Percentiles rank a stretch among this genome's conserved stretches.
These are phyloP conservation scores for Sporodiniella umbellata DNA, from an alignment of 371 early-diverging fungal species.

Conservation along the genomic window DNA sequence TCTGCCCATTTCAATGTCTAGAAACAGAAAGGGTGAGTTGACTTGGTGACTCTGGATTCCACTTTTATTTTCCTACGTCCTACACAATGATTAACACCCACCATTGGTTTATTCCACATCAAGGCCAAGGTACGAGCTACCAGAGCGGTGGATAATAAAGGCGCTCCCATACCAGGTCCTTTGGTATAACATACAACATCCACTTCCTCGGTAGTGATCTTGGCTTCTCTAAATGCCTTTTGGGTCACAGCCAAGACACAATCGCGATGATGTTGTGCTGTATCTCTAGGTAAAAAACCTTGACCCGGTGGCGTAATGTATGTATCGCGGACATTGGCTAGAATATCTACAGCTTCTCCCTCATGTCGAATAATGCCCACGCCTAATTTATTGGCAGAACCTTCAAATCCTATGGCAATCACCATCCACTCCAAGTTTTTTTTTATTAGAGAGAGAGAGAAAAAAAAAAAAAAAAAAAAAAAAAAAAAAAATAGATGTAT, in stretches of 20 bases:
- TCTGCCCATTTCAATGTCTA: constrained; percentile 99
- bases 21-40: neutral
- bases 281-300: constrained; percentile 97
- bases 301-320: constrained; percentile 97
- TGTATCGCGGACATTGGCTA: constrained; percentile 94
- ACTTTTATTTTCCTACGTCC: constrained; percentile 63
- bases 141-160: constrained; percentile 88
- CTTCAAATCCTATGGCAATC: constrained; percentile 88
- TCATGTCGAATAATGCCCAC: constrained; percentile 94
- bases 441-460: too few relatives aligned
- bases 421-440: too few relatives aligned
- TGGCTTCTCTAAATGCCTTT: constrained; percentile 79
- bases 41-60: neutral
- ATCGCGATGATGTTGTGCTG: constrained; percentile 94
- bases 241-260: constrained; percentile 78
- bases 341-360: constrained; percentile 53
- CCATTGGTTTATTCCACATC: constrained; percentile 91
- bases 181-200: constrained; percentile 97
- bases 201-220: constrained; percentile 73
- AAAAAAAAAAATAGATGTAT: too few relatives aligned
- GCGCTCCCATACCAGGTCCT: constrained; percentile 99
- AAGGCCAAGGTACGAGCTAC: constrained; percentile 95
- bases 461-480: too few relatives aligned
- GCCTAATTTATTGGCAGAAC: constrained; percentile 99
- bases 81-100: constrained; percentile 99